These are phyloP conservation scores for Candida ovalis DNA, from an alignment of 805 yeast species.

Conservation along the genomic window DNA sequence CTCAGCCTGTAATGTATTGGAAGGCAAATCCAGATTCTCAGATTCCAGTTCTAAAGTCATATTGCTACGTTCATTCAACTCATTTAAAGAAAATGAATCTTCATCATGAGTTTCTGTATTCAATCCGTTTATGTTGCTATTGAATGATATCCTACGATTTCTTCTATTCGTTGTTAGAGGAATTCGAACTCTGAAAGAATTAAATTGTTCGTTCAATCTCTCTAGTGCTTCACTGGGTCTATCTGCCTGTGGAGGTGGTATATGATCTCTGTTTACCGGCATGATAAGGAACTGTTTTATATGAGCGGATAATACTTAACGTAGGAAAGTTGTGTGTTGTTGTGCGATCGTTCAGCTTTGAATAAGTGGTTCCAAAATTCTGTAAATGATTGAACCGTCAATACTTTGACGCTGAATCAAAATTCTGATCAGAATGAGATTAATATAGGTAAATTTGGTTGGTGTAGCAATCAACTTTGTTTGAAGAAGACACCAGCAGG, in stretches of 20 bases:
- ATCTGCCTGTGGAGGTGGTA: background rate
- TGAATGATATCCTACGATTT: conserved; percentile 7
- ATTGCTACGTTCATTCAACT: background rate
- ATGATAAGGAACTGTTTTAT: background rate
- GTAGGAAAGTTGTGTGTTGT: too few relatives aligned
- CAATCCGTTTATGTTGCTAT: background rate
- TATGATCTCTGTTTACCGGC: background rate
- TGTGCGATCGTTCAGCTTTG: background rate
- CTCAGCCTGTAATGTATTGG: background rate
- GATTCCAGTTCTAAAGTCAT: background rate
- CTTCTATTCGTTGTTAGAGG: conserved; percentile 12
- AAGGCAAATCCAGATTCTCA: background rate
- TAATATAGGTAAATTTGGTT: too few relatives aligned
- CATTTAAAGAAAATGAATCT: background rate
- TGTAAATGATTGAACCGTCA: too few relatives aligned
- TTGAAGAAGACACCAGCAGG: too few relatives aligned
- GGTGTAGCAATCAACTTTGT: too few relatives aligned
- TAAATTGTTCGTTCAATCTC: conserved; percentile 16
- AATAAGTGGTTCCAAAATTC: too few relatives aligned
- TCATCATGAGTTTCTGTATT: background rate
- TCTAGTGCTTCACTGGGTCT: conserved; percentile 12
- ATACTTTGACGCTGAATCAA: too few relatives aligned
- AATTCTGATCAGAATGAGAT: too few relatives aligned
- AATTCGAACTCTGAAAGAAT: conserved; percentile 16
- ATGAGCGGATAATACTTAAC: too few relatives aligned